Evolutionary conservation across 805 yeast species (phyloP), one percentile per base, ranked within the genome.

Genomic region (Ogataea henricii): DNA sequence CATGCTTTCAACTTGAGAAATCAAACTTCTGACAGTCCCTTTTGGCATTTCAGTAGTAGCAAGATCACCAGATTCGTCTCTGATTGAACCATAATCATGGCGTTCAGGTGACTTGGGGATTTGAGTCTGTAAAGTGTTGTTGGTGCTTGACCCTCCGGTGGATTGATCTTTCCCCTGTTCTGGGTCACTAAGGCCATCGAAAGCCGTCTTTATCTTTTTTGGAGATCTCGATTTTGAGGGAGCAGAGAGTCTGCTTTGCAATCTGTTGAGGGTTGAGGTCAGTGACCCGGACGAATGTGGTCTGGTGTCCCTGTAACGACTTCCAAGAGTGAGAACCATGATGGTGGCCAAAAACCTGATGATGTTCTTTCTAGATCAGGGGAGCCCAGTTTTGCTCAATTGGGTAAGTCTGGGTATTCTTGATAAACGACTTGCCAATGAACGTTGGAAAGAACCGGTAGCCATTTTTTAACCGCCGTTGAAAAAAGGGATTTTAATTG

Each of bases 151-250:
- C 4, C 32, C 23, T 23, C 26, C 35, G 12, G 7, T 14, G 3
- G 35, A 27, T 2, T 9, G n/a, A 6, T 33, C 29, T 26, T 27
- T 35, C 6, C 47, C 52, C 13, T 38, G 41, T 16, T 44, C 54
- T 1, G 43, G 18, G 3, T 44, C 54, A 14, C 52, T 35, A 30
- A 54, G 27, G 22, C 48, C 42, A 40, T 55, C 58, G 45, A 55
- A 55, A 6, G 58, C 58, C 1, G 58, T 55, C 22, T 46, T 48
- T 13, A 55, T 55, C 37, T 55, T 55, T 25, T 51, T 49, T 10
- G 58, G 58, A 8, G 56, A 52, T 26, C 47, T 52, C 10, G 58
- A 55, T 29, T 40, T 52, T 17, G 53, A 43, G 13, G 58, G 53
- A n/a, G 52, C 39, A 9, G 55, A 35, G 32, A 55, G 43, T 29